Evolutionary conservation across 345 rosid species (phyloP).

Genomic region (Hypericum perforatum): DNA sequence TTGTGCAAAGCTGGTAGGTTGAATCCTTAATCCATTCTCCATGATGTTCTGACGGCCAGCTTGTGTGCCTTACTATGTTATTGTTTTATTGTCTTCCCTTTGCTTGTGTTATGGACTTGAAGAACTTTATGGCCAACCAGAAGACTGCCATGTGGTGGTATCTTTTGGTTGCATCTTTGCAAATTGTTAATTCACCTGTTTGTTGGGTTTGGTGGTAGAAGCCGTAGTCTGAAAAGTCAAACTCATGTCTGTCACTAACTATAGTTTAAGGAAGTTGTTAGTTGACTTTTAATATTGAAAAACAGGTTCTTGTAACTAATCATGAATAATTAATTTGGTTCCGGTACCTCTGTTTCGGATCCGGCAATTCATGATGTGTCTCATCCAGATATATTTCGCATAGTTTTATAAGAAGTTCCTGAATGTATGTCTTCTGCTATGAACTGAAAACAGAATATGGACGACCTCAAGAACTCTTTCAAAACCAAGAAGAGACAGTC

Average conservation of each 20-base stretch:
- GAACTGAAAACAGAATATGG: conserved; percentile 49
- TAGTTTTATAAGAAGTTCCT: conserved; percentile 5
- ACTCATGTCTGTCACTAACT: no score
- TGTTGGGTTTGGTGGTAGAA: no score
- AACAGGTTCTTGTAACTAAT: no score
- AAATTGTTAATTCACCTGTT: no score
- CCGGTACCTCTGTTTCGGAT: background rate
- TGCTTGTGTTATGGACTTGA: background rate
- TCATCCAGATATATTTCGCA: conserved; percentile 3
- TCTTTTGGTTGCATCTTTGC: no score
- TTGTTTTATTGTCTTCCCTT: conserved; percentile 25
- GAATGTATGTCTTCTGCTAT: conserved; percentile 14
- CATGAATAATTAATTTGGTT: no score
- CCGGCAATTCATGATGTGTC: background rate
- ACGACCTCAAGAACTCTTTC: conserved; percentile 26
- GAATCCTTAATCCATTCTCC: conserved; percentile 10
- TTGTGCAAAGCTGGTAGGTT: conserved; percentile 53
- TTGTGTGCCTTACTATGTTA: conserved; percentile 7
- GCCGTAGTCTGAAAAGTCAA: no score
- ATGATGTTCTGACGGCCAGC: background rate
- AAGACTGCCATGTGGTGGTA: no score
- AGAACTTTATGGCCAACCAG: no score
- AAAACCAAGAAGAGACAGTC: conserved; percentile 36
- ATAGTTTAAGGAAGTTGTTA: no score
- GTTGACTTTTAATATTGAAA: no score